Conservation (phyloP, 768 basidiomycete genomes). For the Sarcodon sp. region DNA sequence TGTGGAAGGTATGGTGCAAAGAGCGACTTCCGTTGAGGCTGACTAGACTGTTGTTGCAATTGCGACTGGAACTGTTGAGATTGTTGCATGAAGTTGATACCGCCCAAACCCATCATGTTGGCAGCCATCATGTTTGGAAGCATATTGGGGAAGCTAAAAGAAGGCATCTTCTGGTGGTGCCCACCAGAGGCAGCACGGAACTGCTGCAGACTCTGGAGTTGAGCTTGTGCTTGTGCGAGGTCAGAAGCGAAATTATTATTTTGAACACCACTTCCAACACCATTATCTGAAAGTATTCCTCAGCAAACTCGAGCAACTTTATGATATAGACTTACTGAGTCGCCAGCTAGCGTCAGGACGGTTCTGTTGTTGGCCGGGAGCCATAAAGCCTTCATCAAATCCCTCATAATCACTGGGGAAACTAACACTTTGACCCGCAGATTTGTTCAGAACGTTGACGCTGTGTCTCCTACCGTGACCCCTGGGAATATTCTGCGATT, state of each 20-base stretch:
- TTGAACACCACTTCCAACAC: slow-evolving; percentile 56
- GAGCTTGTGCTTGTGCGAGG: slow-evolving; percentile 93
- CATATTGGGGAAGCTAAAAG: slow-evolving; percentile 98
- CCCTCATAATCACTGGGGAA: slow-evolving; percentile 40
- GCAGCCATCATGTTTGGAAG: slow-evolving; percentile 95
- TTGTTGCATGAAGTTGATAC: slow-evolving; percentile 78
- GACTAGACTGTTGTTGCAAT: slow-evolving; percentile 81
- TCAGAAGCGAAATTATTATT: slow-evolving; percentile 58
- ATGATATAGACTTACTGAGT: slow-evolving; percentile 47
- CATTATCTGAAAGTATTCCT: slow-evolving; percentile 33
- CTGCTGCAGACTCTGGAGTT: slow-evolving; percentile 89
- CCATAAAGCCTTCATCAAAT: slow-evolving; percentile 73
- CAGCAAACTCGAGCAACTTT: slow-evolving; percentile 2
- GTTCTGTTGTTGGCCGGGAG: slow-evolving; percentile 51
- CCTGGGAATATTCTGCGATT: slow-evolving; percentile 54
- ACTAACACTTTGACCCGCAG: slow-evolving; percentile 32
- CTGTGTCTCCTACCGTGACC: slow-evolving; percentile 86
- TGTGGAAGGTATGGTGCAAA: slow-evolving; percentile 99
- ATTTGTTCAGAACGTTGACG: slow-evolving; percentile 83
- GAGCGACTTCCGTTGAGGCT: slow-evolving; percentile 94
- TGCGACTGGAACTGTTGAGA: slow-evolving; percentile 94
- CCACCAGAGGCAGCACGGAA: slow-evolving; percentile 93
- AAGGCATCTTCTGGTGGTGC: slow-evolving; percentile 94
- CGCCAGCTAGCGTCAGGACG: slow-evolving; percentile 82
- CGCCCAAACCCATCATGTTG: slow-evolving; percentile 87